These are phyloP conservation scores for Scytalidium lignicola DNA, from an alignment of 2,329 filamentous ascomycete species.

Conservation along the genomic window DNA sequence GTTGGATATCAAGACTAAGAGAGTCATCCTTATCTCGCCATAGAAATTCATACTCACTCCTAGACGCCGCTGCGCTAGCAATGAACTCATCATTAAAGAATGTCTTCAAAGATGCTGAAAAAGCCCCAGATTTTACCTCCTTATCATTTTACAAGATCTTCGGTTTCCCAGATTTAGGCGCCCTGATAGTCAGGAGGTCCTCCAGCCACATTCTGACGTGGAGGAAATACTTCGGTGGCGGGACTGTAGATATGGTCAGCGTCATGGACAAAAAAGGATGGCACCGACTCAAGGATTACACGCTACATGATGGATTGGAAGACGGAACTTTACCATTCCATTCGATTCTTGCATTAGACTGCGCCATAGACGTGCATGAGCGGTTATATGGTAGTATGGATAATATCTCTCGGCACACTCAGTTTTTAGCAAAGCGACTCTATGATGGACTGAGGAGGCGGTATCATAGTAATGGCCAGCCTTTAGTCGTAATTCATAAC, in stretches of 20 bases:
- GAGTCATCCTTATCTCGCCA: conserved; percentile 19
- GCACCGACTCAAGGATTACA: conserved; percentile 68
- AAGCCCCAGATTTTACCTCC: conserved; percentile 76
- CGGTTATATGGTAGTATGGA: conserved; percentile 67
- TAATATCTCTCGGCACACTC: conserved; percentile 64
- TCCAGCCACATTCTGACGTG: conserved; percentile 58
- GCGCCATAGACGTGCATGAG: conserved; percentile 64
- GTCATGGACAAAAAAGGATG: conserved; percentile 69
- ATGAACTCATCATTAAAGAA: conserved; percentile 68
- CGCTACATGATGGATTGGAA: conserved; percentile 75
- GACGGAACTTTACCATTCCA: conserved; percentile 90
- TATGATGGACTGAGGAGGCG: conserved; percentile 52
- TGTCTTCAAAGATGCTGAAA: conserved; percentile 50
- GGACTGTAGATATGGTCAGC: conserved; percentile 85
- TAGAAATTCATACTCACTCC: conserved; percentile 55
- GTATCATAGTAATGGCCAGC: conserved; percentile 56
- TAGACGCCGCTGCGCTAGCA: conserved; percentile 78
- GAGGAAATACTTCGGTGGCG: conserved; percentile 83
- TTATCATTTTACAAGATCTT: conserved; percentile 95
- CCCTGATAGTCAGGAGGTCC: conserved; percentile 70
- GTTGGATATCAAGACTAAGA: conserved; percentile 56
- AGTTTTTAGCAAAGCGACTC: conserved; percentile 55
- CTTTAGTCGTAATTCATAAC: conserved; percentile 25
- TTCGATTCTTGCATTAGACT: conserved; percentile 75
- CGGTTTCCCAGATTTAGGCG: conserved; percentile 87